Percentiles rank a stretch among this genome's conserved stretches.
These are phyloP conservation scores for Oehlia diaphana DNA, from an alignment of 192 early-diverging fungal genomes.

Conservation along the genomic window DNA sequence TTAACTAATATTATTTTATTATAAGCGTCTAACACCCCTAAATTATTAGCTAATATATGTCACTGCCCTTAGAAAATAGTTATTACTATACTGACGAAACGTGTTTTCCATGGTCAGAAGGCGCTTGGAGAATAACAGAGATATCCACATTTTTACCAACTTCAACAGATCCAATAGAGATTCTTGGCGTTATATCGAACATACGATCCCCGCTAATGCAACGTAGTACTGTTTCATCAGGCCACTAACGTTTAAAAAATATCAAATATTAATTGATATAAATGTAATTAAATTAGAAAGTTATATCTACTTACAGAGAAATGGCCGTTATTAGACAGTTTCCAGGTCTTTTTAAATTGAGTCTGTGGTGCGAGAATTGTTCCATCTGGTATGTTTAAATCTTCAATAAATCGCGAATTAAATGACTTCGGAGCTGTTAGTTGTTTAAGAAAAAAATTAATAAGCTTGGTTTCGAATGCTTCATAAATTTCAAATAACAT, in stretches of 20 bases:
- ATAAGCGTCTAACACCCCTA: no score
- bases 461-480: no score
- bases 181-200: slow-evolving; percentile 30
- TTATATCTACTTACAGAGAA: neutral
- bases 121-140: slow-evolving; percentile 64
- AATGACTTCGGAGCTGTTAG: no score
- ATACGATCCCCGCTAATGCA: slow-evolving; percentile 56
- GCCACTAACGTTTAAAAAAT: slow-evolving; percentile 50
- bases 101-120: slow-evolving; percentile 55
- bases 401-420: slow-evolving; percentile 57
- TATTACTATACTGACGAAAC: slow-evolving; percentile 38
- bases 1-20: no score
- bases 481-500: no score
- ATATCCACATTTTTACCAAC: slow-evolving; percentile 55
- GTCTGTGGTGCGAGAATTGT: slow-evolving; percentile 52
- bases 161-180: slow-evolving; percentile 47
- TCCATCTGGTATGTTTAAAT: slow-evolving; percentile 67
- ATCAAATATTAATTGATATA: neutral
- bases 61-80: no score
- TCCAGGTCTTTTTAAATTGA: slow-evolving; percentile 72
- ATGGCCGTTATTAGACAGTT: slow-evolving; percentile 58
- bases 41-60: no score
- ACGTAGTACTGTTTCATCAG: slow-evolving; percentile 54
- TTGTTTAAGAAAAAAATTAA: no score
- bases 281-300: neutral